Evolutionary conservation across 2,329 filamentous ascomycete genomes (phyloP).

Genomic region (Sordariomycetes sp.): DNA sequence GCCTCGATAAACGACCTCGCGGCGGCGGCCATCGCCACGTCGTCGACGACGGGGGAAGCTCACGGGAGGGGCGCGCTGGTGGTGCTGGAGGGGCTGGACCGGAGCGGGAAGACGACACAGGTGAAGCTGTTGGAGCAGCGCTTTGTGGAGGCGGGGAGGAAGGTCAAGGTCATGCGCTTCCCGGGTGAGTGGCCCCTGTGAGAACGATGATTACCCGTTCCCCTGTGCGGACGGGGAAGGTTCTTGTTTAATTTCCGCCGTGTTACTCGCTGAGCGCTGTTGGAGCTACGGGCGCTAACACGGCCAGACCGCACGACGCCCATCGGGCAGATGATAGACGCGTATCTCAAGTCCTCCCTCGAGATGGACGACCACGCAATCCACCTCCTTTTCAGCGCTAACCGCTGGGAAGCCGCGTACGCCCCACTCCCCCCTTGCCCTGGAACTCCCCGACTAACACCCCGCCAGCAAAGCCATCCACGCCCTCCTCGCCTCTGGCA

Average conservation of each 20-base stretch:
- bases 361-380: slow-evolving; percentile 81
- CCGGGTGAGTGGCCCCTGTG: slow-evolving; percentile 32
- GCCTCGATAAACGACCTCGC: slow-evolving; percentile 39
- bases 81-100: slow-evolving; percentile 80
- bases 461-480: neutral
- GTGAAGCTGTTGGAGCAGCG: slow-evolving; percentile 55
- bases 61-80: slow-evolving; percentile 58
- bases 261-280: neutral
- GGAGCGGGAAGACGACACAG: slow-evolving; percentile 88
- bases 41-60: slow-evolving; percentile 12
- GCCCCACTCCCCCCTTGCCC: slow-evolving; percentile 12
- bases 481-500: slow-evolving; percentile 51
- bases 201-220: too few species aligned
- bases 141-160: slow-evolving; percentile 34
- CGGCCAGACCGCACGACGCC: slow-evolving; percentile 64
- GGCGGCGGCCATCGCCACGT: slow-evolving; percentile 33
- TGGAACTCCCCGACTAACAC: neutral
- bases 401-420: slow-evolving; percentile 69
- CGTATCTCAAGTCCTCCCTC: slow-evolving; percentile 62
- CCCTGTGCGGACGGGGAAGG: too few species aligned
- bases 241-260: too few species aligned
- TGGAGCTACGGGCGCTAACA: neutral
- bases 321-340: slow-evolving; percentile 79
- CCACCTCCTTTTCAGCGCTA: slow-evolving; percentile 82
- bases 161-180: slow-evolving; percentile 44